These are phyloP conservation scores for Fusarium xyrophilum DNA, from an alignment of 2,329 filamentous ascomycete genomes.

Conservation along the genomic window DNA sequence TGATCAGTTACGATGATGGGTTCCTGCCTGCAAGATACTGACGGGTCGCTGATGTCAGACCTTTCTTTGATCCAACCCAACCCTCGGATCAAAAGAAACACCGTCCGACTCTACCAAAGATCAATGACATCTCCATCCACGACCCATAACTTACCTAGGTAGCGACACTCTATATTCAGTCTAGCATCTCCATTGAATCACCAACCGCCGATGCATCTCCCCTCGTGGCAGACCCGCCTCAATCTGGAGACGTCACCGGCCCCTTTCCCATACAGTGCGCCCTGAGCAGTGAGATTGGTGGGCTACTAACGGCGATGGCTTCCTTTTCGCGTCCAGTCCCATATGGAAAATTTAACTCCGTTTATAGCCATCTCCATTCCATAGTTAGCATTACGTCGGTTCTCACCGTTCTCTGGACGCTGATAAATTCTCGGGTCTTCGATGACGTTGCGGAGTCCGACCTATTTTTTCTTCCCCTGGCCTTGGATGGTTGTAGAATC, in stretches of 20 bases:
- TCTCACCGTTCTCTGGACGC: background rate
- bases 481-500: slow-evolving; percentile 10
- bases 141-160: too few relatives aligned
- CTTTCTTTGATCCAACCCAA: slow-evolving; percentile 16
- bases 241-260: slow-evolving; percentile 12
- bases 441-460: slow-evolving; percentile 27
- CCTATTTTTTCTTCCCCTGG: background rate
- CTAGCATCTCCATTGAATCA: background rate
- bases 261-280: background rate
- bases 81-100: background rate
- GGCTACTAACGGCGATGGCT: slow-evolving; percentile 21
- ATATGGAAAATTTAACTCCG: slow-evolving; percentile 7
- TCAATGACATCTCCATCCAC: background rate
- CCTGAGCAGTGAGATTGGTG: background rate
- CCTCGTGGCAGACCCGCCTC: slow-evolving; percentile 22
- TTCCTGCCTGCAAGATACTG: too few relatives aligned
- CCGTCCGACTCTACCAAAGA: background rate
- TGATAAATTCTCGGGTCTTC: slow-evolving; percentile 25
- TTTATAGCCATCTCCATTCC: slow-evolving; percentile 12
- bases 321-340: slow-evolving; percentile 10
- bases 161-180: background rate
- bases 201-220: slow-evolving; percentile 5
- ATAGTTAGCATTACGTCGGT: background rate
- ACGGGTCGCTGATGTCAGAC: slow-evolving; percentile 26
- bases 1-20: background rate